Percentiles rank a stretch among this genome's conserved stretches.
These are phyloP conservation scores for Plasmodium berghei DNA, from an alignment of 169 alveolate species.

Conservation along the genomic window DNA sequence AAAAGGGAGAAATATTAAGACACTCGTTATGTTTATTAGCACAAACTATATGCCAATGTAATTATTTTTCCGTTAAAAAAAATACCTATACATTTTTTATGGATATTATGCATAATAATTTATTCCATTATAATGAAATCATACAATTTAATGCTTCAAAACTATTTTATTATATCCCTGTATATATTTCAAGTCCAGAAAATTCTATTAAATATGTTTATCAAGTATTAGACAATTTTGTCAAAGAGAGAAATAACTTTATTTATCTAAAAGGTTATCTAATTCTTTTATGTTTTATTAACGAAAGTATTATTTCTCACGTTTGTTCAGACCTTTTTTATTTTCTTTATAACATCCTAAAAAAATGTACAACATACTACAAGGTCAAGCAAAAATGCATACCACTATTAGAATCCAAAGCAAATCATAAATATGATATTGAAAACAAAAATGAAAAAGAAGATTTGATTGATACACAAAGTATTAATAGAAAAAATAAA, in stretches of 20 bases:
- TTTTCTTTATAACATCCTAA: slow-evolving; percentile 24
- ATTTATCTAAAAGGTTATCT: slow-evolving; percentile 64
- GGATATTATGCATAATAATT: slow-evolving; percentile 57
- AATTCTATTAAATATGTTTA: slow-evolving; percentile 41
- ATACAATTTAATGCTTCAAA: slow-evolving; percentile 75
- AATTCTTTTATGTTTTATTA: slow-evolving; percentile 44
- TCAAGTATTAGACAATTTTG: slow-evolving; percentile 30
- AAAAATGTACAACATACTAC: slow-evolving; percentile 41
- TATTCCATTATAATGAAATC: slow-evolving; percentile 73
- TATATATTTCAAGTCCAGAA: slow-evolving; percentile 15
- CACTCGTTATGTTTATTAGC: slow-evolving; percentile 60
- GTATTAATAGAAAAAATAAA: neutral
- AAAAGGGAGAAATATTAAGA: slow-evolving; percentile 74
- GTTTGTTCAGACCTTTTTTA: slow-evolving; percentile 4
- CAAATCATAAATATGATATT: neutral
- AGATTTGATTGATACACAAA: slow-evolving; percentile 14
- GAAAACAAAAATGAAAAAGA: slow-evolving; percentile 3
- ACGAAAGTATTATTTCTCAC: slow-evolving; percentile 32
- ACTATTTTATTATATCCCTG: slow-evolving; percentile 64
- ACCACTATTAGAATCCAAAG: neutral
- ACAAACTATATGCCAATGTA: slow-evolving; percentile 75
- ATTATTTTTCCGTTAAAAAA: slow-evolving; percentile 44
- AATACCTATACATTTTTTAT: slow-evolving; percentile 53
- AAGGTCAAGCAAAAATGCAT: slow-evolving; percentile 5
- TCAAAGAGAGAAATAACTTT: slow-evolving; percentile 47